phyloP scores from a whole-genome alignment of 148 eudicot species.

The Polygonum aviculare region DNA sequence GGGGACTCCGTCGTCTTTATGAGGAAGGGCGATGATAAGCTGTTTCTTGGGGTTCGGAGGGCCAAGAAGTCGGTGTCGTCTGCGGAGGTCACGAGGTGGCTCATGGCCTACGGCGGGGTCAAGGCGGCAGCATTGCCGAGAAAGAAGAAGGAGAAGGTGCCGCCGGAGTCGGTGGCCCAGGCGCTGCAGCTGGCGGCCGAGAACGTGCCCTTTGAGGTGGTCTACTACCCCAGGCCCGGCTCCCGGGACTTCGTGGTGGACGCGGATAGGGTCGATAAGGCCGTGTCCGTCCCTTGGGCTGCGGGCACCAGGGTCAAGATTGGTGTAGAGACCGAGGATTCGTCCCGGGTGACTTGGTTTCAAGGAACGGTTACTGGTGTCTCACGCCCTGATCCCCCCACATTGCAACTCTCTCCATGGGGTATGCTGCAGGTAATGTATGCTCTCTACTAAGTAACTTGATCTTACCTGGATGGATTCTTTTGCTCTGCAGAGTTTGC shows the following conservation, averaged over 20 bases:
- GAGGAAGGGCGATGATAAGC: slow-evolving; percentile 18
- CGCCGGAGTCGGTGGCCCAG: slow-evolving; percentile 33
- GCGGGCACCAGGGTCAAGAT: slow-evolving; percentile 47
- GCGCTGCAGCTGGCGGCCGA: slow-evolving; percentile 38
- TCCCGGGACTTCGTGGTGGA: slow-evolving; percentile 60
- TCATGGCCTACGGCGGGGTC: slow-evolving; percentile 3
- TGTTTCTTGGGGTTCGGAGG: slow-evolving; percentile 51
- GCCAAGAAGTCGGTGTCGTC: slow-evolving; percentile 18
- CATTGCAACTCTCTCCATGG: slow-evolving; percentile 56
- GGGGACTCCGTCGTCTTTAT: slow-evolving; percentile 72
- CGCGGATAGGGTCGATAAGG: slow-evolving; percentile 47
- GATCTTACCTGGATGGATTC: no score
- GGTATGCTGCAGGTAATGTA: slow-evolving; percentile 61
- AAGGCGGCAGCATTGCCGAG: slow-evolving; percentile 13
- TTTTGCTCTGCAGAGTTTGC: no score
- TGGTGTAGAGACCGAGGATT: slow-evolving; percentile 48
- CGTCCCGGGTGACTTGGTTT: slow-evolving; percentile 37
- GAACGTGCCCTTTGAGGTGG: slow-evolving; percentile 53
- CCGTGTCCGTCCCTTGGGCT: slow-evolving; percentile 27
- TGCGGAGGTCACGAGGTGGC: slow-evolving; percentile 17
- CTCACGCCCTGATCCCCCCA: slow-evolving; percentile 19
- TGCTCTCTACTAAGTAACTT: no score
- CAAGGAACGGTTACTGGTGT: slow-evolving; percentile 34
- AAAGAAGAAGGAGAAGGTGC: slow-evolving; percentile 24
- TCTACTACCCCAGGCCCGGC: slow-evolving; percentile 48